Evolutionary conservation across 1,139 yeast genomes (phyloP), one percentile per base, ranked within the genome.

Genomic region (Candida dubliniensis): DNA sequence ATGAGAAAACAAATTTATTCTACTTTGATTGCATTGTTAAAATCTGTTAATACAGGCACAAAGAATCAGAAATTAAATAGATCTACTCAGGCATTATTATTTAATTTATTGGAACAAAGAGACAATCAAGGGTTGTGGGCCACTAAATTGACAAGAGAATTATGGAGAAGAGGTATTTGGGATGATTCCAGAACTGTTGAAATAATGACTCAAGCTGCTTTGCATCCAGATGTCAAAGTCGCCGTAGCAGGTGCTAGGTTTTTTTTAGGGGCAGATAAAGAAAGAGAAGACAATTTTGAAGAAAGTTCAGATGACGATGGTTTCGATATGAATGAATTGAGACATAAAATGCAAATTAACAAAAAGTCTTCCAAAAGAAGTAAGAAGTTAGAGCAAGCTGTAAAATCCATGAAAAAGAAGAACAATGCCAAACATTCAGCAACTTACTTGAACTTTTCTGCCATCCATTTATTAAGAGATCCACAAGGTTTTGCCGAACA

Each of bases 111-210:
- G 40, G 93, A 87, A 51, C 87, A 84, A 55, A 81, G 86, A 47
- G 91, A 85, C 54, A 70, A 83, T 37, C 87, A 83, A 58, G 98
- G 98, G 34, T 69, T 93, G 27, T 93, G 99, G 98, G 97, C 99
- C 4, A 87, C 98, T 8, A 90, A 89, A 59, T 73, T 93, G 45
- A 90, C 98, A 8, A 79, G 98, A 62, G 98, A 93, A 64, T 74
- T 93, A 45, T 93, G 99, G 99, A 79, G 96, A 69, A 77, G 98
- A 60, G 96, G 96, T 59, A 86, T 93, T 48, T 93, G 99, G 99
- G 97, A 90, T 63, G 99, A 93, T 65, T 79, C 96, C 1, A 76
- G 98, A 56, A 86, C 98, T 0, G 96, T 93, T 23, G 99, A 93
- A 65, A 82, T 93, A 57, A 91, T 95, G 98, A 86, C 96, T 2